Conservation (phyloP, 73 alveolate species). For the Stentor roeselii region DNA sequence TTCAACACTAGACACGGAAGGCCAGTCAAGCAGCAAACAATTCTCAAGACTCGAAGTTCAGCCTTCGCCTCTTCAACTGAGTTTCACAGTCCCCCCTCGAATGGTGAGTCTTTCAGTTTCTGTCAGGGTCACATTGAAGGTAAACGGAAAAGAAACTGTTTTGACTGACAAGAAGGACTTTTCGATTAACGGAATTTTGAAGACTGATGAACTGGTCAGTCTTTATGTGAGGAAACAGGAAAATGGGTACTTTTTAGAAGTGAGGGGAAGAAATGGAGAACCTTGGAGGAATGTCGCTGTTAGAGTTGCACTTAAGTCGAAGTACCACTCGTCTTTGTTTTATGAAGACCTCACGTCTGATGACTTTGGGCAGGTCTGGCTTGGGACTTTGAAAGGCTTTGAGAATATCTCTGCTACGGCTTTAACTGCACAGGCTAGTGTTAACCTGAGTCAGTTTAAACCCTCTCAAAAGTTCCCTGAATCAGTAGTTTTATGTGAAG, state of each 20-base stretch:
- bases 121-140: slow-evolving; percentile 24
- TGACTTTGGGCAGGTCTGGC: slow-evolving; percentile 28
- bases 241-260: background rate
- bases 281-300: background rate
- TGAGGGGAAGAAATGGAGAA: slow-evolving; percentile 27
- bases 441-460: background rate
- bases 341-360: slow-evolving; percentile 7
- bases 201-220: background rate
- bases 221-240: slow-evolving; percentile 9
- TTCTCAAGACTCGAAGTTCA: slow-evolving; percentile 36
- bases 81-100: slow-evolving; percentile 53
- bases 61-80: slow-evolving; percentile 19
- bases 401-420: background rate
- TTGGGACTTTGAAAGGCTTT: slow-evolving; percentile 26
- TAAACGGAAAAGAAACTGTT: background rate
- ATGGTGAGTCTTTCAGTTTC: slow-evolving; percentile 24
- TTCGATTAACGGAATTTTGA: slow-evolving; percentile 35
- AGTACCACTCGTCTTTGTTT: background rate
- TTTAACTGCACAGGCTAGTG: background rate
- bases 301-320: background rate
- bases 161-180: slow-evolving; percentile 13
- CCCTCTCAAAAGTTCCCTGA: background rate
- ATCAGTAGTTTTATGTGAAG: slow-evolving; percentile 23
- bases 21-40: slow-evolving; percentile 37
- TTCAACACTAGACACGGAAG: slow-evolving; percentile 32